Conservation (phyloP, 1,139 yeast species). For the Suhomyces kunorum region DNA sequence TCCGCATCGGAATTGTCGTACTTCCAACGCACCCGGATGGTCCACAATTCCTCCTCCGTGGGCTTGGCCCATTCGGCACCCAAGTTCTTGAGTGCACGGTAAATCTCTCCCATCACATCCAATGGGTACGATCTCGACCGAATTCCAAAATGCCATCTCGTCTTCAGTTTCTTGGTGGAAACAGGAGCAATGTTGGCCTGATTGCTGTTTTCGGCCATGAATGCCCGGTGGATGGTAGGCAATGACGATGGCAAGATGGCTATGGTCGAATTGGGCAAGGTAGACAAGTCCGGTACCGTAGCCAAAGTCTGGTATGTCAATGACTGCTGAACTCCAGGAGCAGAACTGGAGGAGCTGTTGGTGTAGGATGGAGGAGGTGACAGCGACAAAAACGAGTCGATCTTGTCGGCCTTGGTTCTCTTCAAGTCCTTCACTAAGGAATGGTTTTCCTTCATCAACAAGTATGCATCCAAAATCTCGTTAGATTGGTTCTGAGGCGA, state of each 20-base stretch:
- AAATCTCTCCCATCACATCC: slow-evolving; percentile 98
- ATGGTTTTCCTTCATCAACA: slow-evolving; percentile 82
- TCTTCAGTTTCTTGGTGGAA: slow-evolving; percentile 80
- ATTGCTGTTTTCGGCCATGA: slow-evolving; percentile 65
- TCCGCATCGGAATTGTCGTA: slow-evolving; percentile 55
- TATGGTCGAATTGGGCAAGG: slow-evolving; percentile 65
- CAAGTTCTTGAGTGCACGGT: slow-evolving; percentile 85
- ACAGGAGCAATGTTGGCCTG: slow-evolving; percentile 68
- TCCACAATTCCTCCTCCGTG: slow-evolving; percentile 92
- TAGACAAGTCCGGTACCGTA: slow-evolving; percentile 51
- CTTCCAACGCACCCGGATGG: slow-evolving; percentile 94
- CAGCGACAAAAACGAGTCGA: slow-evolving; percentile 52
- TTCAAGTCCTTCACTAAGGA: slow-evolving; percentile 66
- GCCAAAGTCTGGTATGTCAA: slow-evolving; percentile 52
- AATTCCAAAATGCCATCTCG: slow-evolving; percentile 99
- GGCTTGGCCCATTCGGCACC: slow-evolving; percentile 99
- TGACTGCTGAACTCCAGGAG: slow-evolving; percentile 50
- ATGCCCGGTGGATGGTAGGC: slow-evolving; percentile 93
- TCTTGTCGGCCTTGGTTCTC: slow-evolving; percentile 50
- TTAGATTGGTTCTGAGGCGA: slow-evolving; percentile 43
- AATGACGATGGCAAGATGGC: slow-evolving; percentile 92
- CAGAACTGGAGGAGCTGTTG: slow-evolving; percentile 30
- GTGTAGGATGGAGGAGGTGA: slow-evolving; percentile 47
- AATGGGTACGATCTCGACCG: slow-evolving; percentile 94
- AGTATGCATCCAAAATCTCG: slow-evolving; percentile 91